Evolutionary conservation across 2,329 filamentous ascomycete species (phyloP).

Genomic region (Xylariales sp.): DNA sequence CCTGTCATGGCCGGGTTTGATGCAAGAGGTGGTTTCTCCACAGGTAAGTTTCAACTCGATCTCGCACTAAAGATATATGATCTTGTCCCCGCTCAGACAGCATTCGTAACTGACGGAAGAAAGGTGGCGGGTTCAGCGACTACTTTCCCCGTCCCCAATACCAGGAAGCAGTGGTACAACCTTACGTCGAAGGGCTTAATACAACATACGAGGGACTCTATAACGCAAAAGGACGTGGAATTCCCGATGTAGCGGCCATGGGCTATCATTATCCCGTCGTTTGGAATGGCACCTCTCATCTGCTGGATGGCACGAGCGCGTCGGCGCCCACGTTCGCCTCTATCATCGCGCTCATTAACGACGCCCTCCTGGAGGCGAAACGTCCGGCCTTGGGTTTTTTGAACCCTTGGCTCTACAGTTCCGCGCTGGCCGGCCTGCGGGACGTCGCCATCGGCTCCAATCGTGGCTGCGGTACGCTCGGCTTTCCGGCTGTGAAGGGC

Average conservation of each 20-base stretch:
- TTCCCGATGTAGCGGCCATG: constrained; percentile 59
- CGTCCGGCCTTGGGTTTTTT: constrained; percentile 52
- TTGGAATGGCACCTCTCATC: constrained; percentile 24
- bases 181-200: constrained; percentile 32
- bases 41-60: no score
- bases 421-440: constrained; percentile 24
- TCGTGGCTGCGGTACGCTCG: constrained; percentile 25
- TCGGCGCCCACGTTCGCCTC: constrained; percentile 58
- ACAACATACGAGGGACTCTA: constrained; percentile 37
- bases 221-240: constrained; percentile 47
- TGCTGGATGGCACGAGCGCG: constrained; percentile 40
- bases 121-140: constrained; percentile 45
- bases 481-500: neutral
- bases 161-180: constrained; percentile 40
- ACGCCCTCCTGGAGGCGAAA: constrained; percentile 52
- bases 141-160: constrained; percentile 38
- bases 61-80: no score
- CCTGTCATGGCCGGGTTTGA: constrained; percentile 40
- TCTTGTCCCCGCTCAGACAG: no score
- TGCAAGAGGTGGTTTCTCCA: no score
- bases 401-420: constrained; percentile 56
- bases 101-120: no score
- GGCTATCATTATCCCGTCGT: constrained; percentile 26
- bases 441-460: constrained; percentile 32
- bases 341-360: constrained; percentile 61